Evolutionary conservation across 768 basidiomycete genomes (phyloP), one percentile per base, ranked within the genome.

Genomic region (Russula brevipes): DNA sequence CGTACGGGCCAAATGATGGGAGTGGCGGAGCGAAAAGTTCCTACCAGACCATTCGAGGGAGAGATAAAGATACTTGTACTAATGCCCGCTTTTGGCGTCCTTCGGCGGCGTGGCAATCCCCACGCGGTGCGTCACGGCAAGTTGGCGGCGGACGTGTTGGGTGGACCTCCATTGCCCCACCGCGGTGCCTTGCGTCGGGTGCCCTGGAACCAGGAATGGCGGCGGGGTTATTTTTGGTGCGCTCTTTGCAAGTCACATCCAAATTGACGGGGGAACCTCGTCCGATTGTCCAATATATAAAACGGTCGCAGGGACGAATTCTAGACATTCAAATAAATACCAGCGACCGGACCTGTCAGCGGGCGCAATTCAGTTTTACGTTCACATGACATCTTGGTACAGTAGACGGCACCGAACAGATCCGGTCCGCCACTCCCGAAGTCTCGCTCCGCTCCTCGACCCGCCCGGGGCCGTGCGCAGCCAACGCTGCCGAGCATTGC

Each of bases 81-180:
- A 12, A 44, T 60, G 57, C 36, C 50, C 61, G n/a, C 31, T 45
- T 63, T 39, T 52, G 45, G 61, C 5, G 45, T 33, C 17, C 14
- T 57, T n/a, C 9, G 33, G 47, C 54, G 52, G 45, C 36, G 56
- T 45, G 51, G 53, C 42, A 45, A 24, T 24, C 24, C 24, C 16
- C 12, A 3, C 57, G 42, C 45, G 52, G 41, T 55, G 38, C 2
- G 45, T 54, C 45, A 61, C 54, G 42, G 19, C 30, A 60, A 31
- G 33, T 44, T 5, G 31, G 41, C 42, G 42, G 35, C 33, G 8
- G n/a, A 12, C 24, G 24, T 24, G 24, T 24, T 24, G 24, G 24
- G 24, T 24, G 24, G 24, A 24, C 24, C 24, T 24, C 24, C 24
- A 24, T 24, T 24, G 24, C 24, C 24, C 24, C 24, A 24, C 24